Evolutionary conservation across 495 filamentous ascomycete genomes (phyloP), one percentile per base, ranked within the genome.

Genomic region (Paragyromitra xinjiangensis): DNA sequence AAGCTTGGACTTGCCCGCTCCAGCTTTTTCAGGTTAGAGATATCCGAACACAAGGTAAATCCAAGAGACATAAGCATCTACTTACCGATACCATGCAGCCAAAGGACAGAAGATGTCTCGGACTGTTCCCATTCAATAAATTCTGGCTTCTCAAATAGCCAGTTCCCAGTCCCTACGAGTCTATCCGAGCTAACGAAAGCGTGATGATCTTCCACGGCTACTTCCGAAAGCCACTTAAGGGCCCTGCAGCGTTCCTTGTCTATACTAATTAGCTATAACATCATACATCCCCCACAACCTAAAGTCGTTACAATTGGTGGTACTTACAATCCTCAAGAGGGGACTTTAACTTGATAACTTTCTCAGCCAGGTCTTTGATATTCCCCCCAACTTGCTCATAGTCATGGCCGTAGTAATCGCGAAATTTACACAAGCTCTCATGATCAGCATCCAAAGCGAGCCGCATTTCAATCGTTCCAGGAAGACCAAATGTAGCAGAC

Each of bases 1-100:
- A n/a, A 79, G 66, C 39, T 50, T 77, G 1, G 72, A 66, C 61
- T 79, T 79, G 12, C 77, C 77, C 1, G 64, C 37, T 40, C 45
- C 64, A 61, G 69, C 76, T 79, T 14, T 42, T 19, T 0, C 8
- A 67, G 0, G 61, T 45, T 0, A 39, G 34, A 29, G n/a, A n/a
- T n/a, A n/a, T 55, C 29, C 44, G 0, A 22, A 45, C 12, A 56
- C 1, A 56, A 0, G 14, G 53, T 6, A 11, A 22, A 22, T 14
- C 0, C 19, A 56, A 56, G n/a, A n/a, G n/a, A n/a, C n/a, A n/a
- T n/a, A n/a, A n/a, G n/a, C n/a, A n/a, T n/a, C n/a, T n/a, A n/a
- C n/a, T 24, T 7, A 78, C 59, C 62, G 11, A 74, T 73, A 11
- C 71, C 73, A 2, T 67, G 65, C 8, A 71, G 26, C 65, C 75